Conservation (phyloP, 1,284 basidiomycete genomes). For the Puccinia polysora region DNA sequence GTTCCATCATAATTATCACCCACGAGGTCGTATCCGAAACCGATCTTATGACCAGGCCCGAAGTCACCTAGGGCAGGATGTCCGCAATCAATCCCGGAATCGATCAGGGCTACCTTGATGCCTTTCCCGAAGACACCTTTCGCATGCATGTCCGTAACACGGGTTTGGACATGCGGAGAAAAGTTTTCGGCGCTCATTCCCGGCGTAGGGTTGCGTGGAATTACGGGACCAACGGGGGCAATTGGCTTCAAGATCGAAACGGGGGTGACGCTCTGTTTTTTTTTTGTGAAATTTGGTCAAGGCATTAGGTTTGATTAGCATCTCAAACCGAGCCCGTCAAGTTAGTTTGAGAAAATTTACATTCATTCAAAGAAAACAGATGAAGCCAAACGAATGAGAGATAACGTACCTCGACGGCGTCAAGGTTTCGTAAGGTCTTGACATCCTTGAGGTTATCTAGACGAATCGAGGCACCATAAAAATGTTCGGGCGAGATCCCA, state of each 20-base stretch:
- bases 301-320: neutral
- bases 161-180: slow-evolving; percentile 59
- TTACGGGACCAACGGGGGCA: neutral
- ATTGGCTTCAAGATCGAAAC: neutral
- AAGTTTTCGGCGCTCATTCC: slow-evolving; percentile 49
- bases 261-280: slow-evolving; percentile 27
- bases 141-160: slow-evolving; percentile 56
- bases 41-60: slow-evolving; percentile 62
- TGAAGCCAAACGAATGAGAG: neutral
- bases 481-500: slow-evolving; percentile 7
- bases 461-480: slow-evolving; percentile 21
- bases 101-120: slow-evolving; percentile 7
- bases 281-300: neutral
- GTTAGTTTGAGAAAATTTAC: slow-evolving; percentile 6
- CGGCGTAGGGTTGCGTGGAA: slow-evolving; percentile 1
- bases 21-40: slow-evolving; percentile 61
- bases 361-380: neutral
- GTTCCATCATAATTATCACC: neutral
- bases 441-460: slow-evolving; percentile 2
- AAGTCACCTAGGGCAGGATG: slow-evolving; percentile 64
- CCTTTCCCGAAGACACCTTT: slow-evolving; percentile 1
- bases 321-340: neutral
- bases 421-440: neutral
- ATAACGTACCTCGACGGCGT: slow-evolving; percentile 15
- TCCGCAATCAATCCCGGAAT: slow-evolving; percentile 58